Percentiles rank a stretch among this genome's conserved stretches.
phyloP scores from a whole-genome alignment of 306 rosid species.

The Begonia fuchsioides region DNA sequence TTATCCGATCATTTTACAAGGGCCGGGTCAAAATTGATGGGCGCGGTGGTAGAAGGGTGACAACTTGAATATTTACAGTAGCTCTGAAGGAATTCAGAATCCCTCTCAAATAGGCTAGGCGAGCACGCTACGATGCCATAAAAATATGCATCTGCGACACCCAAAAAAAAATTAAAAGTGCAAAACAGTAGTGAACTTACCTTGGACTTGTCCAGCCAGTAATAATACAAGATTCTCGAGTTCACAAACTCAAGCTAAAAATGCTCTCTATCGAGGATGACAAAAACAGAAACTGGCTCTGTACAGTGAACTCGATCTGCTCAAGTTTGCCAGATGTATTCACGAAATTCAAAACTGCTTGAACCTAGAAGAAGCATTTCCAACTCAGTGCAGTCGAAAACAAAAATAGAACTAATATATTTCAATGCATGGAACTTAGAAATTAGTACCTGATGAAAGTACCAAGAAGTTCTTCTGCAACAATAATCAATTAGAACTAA shows the following conservation, averaged over 20 bases:
- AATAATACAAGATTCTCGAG: slow-evolving; percentile 7
- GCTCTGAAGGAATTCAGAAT: not conserved
- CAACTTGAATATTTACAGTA: not conserved
- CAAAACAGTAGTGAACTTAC: slow-evolving; percentile 3
- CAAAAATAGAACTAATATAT: not conserved
- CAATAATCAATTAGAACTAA: not conserved
- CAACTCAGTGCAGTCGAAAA: not conserved
- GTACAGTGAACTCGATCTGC: slow-evolving; percentile 47
- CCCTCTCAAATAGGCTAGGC: slow-evolving; percentile 1
- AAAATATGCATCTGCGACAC: slow-evolving; percentile 11
- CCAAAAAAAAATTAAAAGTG: slow-evolving; percentile 2
- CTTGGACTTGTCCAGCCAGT: slow-evolving; percentile 4
- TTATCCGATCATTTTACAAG: too few relatives aligned
- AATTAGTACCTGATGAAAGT: slow-evolving; percentile 36
- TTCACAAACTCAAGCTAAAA: slow-evolving; percentile 18
- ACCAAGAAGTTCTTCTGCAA: slow-evolving; percentile 17
- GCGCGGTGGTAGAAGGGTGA: not conserved
- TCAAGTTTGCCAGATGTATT: slow-evolving; percentile 12
- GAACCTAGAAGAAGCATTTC: slow-evolving; percentile 6
- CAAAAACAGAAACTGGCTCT: slow-evolving; percentile 35
- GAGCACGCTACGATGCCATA: slow-evolving; percentile 13
- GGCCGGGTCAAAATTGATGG: not conserved
- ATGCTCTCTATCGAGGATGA: slow-evolving; percentile 18
- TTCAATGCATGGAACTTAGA: slow-evolving; percentile 3
- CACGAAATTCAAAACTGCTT: not conserved